A percentile compares a stretch with the other conserved stretches of the same genome.
phyloP scores from a whole-genome alignment of 805 yeast genomes.

The Candida loeiensis region DNA sequence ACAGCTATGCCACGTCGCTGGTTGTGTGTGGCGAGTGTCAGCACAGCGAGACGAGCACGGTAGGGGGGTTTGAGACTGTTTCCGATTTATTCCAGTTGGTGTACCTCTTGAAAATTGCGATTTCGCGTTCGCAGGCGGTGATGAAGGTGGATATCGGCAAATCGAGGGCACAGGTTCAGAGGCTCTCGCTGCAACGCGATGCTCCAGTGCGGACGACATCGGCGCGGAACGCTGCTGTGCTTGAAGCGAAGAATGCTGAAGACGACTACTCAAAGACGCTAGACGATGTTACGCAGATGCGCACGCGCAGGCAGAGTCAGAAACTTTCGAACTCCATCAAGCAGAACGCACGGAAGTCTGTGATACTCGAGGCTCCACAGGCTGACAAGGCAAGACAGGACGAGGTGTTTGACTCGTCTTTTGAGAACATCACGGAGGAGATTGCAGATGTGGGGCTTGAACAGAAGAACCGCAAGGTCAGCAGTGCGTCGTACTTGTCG shows the following conservation, averaged over 20 bases:
- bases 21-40: conserved; percentile 67
- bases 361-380: conserved; percentile 60
- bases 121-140: conserved; percentile 65
- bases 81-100: conserved; percentile 71
- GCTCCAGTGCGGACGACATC: conserved; percentile 1
- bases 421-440: conserved; percentile 15
- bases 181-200: not conserved
- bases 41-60: conserved; percentile 23
- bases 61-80: conserved; percentile 56
- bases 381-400: conserved; percentile 36
- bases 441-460: conserved; percentile 10
- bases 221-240: not conserved
- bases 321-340: conserved; percentile 52
- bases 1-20: conserved; percentile 28
- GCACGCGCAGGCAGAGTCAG: conserved; percentile 69
- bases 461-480: conserved; percentile 16
- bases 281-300: conserved; percentile 69
- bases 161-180: conserved; percentile 1
- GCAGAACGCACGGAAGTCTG: conserved; percentile 62
- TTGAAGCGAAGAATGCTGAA: conserved; percentile 10
- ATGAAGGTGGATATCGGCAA: conserved; percentile 33
- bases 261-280: conserved; percentile 64
- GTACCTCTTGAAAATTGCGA: conserved; percentile 77
- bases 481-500: conserved; percentile 28
- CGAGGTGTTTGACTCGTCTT: conserved; percentile 11